These are phyloP conservation scores for Zalaria obscura DNA, from an alignment of 2,329 filamentous ascomycete species.

Conservation along the genomic window DNA sequence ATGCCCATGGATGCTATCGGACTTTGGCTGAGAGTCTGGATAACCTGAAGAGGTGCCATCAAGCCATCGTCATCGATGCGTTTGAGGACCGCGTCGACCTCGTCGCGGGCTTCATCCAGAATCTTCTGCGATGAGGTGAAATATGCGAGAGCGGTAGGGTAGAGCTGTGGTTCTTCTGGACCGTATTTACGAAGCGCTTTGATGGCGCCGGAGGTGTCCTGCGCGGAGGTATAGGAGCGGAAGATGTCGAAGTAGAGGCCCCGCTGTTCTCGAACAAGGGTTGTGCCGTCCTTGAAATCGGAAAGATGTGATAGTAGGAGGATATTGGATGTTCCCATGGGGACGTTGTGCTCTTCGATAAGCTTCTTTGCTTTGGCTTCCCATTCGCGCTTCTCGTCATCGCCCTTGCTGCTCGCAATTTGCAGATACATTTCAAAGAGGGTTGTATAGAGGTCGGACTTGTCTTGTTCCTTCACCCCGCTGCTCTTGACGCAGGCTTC, in stretches of 20 bases:
- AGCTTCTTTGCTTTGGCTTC: slow-evolving; percentile 80
- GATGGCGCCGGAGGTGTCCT: slow-evolving; percentile 82
- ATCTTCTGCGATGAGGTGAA: slow-evolving; percentile 75
- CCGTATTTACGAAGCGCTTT: slow-evolving; percentile 86
- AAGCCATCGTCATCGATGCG: slow-evolving; percentile 83
- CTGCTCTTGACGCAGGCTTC: slow-evolving; percentile 71
- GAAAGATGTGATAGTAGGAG: slow-evolving; percentile 84
- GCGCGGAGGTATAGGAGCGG: slow-evolving; percentile 82
- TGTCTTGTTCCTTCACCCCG: slow-evolving; percentile 58
- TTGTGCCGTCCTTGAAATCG: slow-evolving; percentile 78
- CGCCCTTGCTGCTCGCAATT: slow-evolving; percentile 64
- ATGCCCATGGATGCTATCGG: slow-evolving; percentile 93
- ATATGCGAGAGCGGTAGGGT: slow-evolving; percentile 83
- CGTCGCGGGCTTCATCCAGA: slow-evolving; percentile 72
- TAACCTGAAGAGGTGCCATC: slow-evolving; percentile 92
- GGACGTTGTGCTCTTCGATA: slow-evolving; percentile 65
- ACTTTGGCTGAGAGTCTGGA: slow-evolving; percentile 71
- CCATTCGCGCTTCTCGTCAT: slow-evolving; percentile 62
- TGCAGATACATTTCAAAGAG: slow-evolving; percentile 97
- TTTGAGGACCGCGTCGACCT: slow-evolving; percentile 64
- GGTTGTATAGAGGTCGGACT: slow-evolving; percentile 80
- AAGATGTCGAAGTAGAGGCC: slow-evolving; percentile 91
- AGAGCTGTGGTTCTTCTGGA: slow-evolving; percentile 76
- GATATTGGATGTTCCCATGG: slow-evolving; percentile 91
- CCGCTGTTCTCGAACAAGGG: slow-evolving; percentile 85